Base-by-base conservation (phyloP, 352 stramenopile species). In the Elongisporangium prolatum region DNA sequence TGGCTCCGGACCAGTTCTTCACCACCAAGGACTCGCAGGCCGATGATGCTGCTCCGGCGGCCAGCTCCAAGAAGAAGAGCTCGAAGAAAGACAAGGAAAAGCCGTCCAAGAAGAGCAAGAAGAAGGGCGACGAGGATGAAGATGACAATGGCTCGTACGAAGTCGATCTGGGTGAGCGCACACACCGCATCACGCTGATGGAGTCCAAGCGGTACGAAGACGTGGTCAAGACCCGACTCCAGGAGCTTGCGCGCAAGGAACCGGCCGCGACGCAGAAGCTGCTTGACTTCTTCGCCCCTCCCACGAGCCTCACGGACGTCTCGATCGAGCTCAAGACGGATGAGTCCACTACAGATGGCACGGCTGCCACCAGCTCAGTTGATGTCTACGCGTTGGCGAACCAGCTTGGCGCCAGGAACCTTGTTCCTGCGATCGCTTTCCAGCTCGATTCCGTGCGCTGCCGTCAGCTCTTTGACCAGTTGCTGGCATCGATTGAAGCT, bases 121-220 rank as follows among this genome's bases (percentile, higher is more conserved):
- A 85, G 60, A 78, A 84, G 20, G 71, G 65, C 6, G 79, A 79
- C 56, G 74, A 82, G 16, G 79, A 89, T 5, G 83, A 92, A 2
- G 80, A 88, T 1, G 80, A 97, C 24, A 74, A 78, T 13, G 77
- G 59, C 5, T 65, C 77, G 18, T 85, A 78, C 44, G 76, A 89
- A 54, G 68, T 89, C 5, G 78, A 91, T 48, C 68, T 91, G 13
- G 82, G 82, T 40, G 89, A 93, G 49, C 72, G 81, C 49, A 86
- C 72, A 44, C 77, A 98, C 63, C 92, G 97, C 57, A 99, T 99
- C 67, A 98, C 96, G 25, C 73, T 99, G 21, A 95, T 98, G 71
- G 89, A 98, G 72, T 98, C 95, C 16, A 99, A 99, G 74, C 88
- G 97, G 52, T 99, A 99, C 74, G 97, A 99, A 75, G 92, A 97